Base-by-base conservation (phyloP, 345 rosid species). In the Adansonia digitata region DNA sequence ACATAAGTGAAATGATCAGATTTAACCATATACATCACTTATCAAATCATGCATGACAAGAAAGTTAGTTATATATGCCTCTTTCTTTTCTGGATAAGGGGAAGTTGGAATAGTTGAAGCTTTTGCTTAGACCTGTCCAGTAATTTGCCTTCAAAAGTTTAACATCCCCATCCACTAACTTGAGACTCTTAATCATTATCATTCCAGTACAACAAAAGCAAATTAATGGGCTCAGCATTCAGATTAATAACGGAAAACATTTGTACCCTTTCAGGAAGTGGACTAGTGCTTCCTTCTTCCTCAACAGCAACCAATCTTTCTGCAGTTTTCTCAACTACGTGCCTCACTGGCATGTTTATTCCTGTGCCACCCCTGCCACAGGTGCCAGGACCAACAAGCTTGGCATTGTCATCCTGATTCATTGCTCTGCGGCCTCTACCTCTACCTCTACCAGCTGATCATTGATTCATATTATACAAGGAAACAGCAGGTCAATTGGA, bases 191-290 rank as follows among this genome's bases (percentile, higher is more conserved):
- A 26, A 26, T 7, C 39, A 26, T 14, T 67, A 26, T 45, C 13
- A 27, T 27, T 45, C n/a, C 55, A 45, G 12, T 43, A 45, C 1
- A 26, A 27, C 14, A 15, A 26, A 1, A 43, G 53, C 0, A 67
- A 67, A 67, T 17, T 43, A 24, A 13, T 24, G 53, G 18, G 11
- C 12, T 20, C 10, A 15, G 53, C 43, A 67, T 34, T 51, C 71
- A 45, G 71, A 22, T 67, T 26, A 26, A 67, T 7, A 67, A 24
- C 37, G 3, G 14, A 48, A 22, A 68, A 78, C 40, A 59, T 26
- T 42, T 52, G 40, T 80, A 84, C 87, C 84, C 79, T 82, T 66
- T 84, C 85, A 43, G 87, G 87, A 81, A 84, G 72, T 34, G 83
- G 78, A 79, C 77, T 73, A 6, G 78, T 71, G 69, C 77, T 84